Evolutionary conservation across 129 eudicot species (phyloP), one percentile per base, ranked within the genome.

Genomic region (Tagetes patula): DNA sequence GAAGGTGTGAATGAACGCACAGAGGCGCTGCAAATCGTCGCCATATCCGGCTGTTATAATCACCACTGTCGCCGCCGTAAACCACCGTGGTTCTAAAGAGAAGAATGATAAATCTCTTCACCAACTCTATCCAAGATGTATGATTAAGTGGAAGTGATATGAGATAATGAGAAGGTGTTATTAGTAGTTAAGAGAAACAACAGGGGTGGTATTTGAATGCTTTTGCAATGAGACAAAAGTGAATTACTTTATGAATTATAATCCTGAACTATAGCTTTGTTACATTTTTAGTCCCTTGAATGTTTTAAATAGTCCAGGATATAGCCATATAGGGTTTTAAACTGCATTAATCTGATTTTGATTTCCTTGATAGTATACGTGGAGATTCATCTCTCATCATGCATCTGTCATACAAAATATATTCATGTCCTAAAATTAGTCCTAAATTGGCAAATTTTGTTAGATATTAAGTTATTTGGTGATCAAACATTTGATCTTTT

Each of bases 311-410:
- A 20, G 27, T 20, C 27, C 27, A 20, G 27, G 27, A 20, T 20
- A 20, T 20, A 20, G 27, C 27, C 27, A 20, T 20, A 20, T 20
- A 20, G 27, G 27, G 27, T 20, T 39, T 6, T 2, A 12, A 7
- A 53, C 56, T n/a, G 27, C 27, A 20, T 20, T 20, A 33, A 33
- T 11, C 47, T 27, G 13, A 49, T 72, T 76, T 66, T 46, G 76
- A 11, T 47, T 73, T 70, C 83, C 61, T 76, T 74, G 86, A 76
- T 74, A 85, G 85, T 83, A 82, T 83, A 49, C 81, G 90, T 85
- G 88, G 59, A 76, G 42, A 55, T 53, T 40, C 75, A 62, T 74
- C 72, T 64, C 40, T 72, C 66, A 63, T 79, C 74, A 82, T 74
- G 80, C 79, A 77, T 70, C 2, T 39, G 42, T 39, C 42, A 39